Percentiles rank a stretch among this genome's conserved stretches.
Conservation (phyloP, 805 yeast genomes). For the Lipomyces yamadae region DNA sequence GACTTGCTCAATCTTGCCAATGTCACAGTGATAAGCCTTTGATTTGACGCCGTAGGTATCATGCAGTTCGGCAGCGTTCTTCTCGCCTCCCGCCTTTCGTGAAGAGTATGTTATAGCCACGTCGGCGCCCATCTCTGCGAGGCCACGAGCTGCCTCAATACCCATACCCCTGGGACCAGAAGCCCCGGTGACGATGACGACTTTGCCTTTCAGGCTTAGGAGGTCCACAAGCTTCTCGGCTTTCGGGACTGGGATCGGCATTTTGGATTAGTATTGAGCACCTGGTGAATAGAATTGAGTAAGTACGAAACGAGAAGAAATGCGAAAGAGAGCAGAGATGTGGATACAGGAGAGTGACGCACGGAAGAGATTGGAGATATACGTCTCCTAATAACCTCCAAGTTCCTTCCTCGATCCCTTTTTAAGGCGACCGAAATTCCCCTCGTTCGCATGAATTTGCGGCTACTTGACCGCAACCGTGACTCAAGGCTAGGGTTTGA, state of each 20-base stretch:
- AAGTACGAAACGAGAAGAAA: no score
- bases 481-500: no score
- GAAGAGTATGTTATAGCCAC: conserved; percentile 2
- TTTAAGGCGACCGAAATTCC: no score
- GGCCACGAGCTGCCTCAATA: not conserved
- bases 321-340: no score
- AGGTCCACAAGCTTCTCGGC: conserved; percentile 45
- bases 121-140: conserved; percentile 5
- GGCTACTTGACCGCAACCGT: no score
- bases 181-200: conserved; percentile 62
- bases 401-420: no score
- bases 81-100: conserved; percentile 50
- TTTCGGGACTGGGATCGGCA: not conserved
- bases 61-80: conserved; percentile 61
- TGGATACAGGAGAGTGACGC: no score
- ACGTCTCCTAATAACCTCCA: no score
- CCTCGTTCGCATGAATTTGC: no score
- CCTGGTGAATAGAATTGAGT: not conserved
- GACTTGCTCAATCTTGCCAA: conserved; percentile 44
- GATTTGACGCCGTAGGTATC: conserved; percentile 57
- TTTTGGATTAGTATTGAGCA: not conserved
- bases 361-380: no score
- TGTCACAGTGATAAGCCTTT: conserved; percentile 67
- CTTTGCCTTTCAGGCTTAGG: conserved; percentile 64
- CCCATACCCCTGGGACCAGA: not conserved